Percentiles rank a stretch among this genome's conserved stretches.
Conservation (phyloP, 75 land plant species). For the Sequoiadendron giganteum region DNA sequence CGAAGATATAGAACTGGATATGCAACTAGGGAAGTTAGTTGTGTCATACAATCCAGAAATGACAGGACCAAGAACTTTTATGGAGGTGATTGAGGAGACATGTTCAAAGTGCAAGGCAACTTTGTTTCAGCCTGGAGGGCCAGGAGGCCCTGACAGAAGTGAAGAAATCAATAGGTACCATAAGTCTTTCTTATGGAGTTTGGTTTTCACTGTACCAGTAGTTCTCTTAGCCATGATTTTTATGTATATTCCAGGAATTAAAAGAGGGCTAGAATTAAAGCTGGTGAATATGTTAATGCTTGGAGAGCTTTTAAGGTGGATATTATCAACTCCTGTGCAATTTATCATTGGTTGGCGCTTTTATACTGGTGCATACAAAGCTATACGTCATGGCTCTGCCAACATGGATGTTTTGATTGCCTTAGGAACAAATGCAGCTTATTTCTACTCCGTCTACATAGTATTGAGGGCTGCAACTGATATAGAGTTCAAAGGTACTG, state of each 20-base stretch:
- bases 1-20: constrained; percentile 33
- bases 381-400: constrained; percentile 66
- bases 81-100: constrained; percentile 53
- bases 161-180: constrained; percentile 55
- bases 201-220: constrained; percentile 78
- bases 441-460: constrained; percentile 85
- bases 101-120: constrained; percentile 41
- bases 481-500: constrained; percentile 57
- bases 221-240: constrained; percentile 84
- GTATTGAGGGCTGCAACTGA: constrained; percentile 64
- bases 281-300: constrained; percentile 57
- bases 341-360: constrained; percentile 76
- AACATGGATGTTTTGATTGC: constrained; percentile 98
- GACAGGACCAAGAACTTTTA: constrained; percentile 68
- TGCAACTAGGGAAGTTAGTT: constrained; percentile 21
- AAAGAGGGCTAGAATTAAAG: constrained; percentile 53
- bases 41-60: constrained; percentile 64
- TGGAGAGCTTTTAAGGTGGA: constrained; percentile 80
- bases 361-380: constrained; percentile 65
- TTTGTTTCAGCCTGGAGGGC: constrained; percentile 40
- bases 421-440: constrained; percentile 94
- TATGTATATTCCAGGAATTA: constrained; percentile 62
- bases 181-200: constrained; percentile 73
- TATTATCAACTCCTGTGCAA: constrained; percentile 87
- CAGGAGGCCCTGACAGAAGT: constrained; percentile 37